Base-by-base conservation (phyloP, 2,329 filamentous ascomycete species). In the Talaromyces sp. region DNA sequence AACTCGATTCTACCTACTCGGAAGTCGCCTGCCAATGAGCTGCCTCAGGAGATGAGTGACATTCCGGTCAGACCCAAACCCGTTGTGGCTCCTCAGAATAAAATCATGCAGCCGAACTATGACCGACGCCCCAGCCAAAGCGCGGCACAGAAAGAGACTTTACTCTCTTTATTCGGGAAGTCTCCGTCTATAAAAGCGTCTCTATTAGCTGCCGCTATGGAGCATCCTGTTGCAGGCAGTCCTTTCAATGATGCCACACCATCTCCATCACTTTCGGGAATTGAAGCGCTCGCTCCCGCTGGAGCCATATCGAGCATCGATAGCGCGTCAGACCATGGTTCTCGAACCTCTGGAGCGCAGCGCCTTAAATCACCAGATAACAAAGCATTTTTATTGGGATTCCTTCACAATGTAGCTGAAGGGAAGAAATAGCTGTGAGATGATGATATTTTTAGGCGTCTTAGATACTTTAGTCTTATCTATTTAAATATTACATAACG, bases 371-470 rank as follows among this genome's bases (percentile, higher is more conserved):
- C 89, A 3, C 86, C 90, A 0, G 89, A 87, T 0, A 89, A 95
- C 70, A 89, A 91, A 73, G 88, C 84, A 17, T 95, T 95, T 71
- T 79, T 96, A 73, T 81, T 95, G 61, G 89, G 86, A 10, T 95
- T 92, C 73, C 79, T 96, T 71, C 86, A 91, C 68, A 81, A 81
- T 65, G 81, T 85, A 65, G 80, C 78, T 1, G 81, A 82, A 68
- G 78, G 77, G 36, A 76, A 74, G 63, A 63, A 31, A 51, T 66
- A 66, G 27, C 64, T 58, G 29, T 54, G 53, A 15, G 13, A 38
- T 53, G 29, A 36, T 54, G 27, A 40, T 40, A 59, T 45, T 22
- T 59, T 45, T 43, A 59, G 36, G 34, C 22, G 36, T 59, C 56
- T 59, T 27, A 38, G n/a, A n/a, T 40, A 45, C 17, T 17, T 56